Percentiles rank a stretch among this genome's conserved stretches.
These are phyloP conservation scores for Amanita exitialis DNA, from an alignment of 768 basidiomycete species.

Conservation along the genomic window DNA sequence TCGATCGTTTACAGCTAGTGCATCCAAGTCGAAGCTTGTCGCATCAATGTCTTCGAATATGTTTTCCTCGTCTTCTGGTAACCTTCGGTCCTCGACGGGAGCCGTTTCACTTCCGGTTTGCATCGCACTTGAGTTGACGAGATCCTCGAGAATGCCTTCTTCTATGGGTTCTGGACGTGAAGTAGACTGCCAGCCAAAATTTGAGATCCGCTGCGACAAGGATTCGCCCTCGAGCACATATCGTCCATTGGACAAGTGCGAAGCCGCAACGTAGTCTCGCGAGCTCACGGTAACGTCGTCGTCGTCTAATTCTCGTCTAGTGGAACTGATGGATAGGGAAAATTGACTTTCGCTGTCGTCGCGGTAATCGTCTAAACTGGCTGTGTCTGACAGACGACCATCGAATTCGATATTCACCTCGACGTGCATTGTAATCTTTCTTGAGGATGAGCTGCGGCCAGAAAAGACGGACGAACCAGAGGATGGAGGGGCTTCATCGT, in stretches of 20 bases:
- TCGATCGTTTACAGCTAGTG: slow-evolving; percentile 47
- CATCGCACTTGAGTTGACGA: background rate
- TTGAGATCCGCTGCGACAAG: slow-evolving; percentile 1
- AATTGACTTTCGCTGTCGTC: slow-evolving; percentile 48
- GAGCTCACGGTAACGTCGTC: slow-evolving; percentile 73
- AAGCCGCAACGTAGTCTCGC: slow-evolving; percentile 34
- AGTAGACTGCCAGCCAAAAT: background rate
- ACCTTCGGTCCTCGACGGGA: background rate
- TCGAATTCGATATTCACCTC: slow-evolving; percentile 82
- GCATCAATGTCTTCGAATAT: slow-evolving; percentile 12
- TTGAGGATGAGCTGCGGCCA: slow-evolving; percentile 52
- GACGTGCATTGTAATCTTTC: slow-evolving; percentile 70
- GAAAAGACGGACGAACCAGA: slow-evolving; percentile 70
- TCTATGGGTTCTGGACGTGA: background rate
- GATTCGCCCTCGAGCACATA: background rate
- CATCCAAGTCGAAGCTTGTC: slow-evolving; percentile 31
- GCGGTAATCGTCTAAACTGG: slow-evolving; percentile 66
- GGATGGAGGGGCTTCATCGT: slow-evolving; percentile 60
- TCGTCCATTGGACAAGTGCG: slow-evolving; percentile 7
- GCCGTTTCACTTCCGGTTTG: background rate
- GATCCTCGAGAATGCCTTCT: background rate
- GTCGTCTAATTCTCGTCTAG: slow-evolving; percentile 45
- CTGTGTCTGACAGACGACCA: slow-evolving; percentile 83
- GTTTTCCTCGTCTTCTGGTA: background rate
- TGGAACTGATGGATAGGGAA: slow-evolving; percentile 37